These are phyloP conservation scores for Sporisorium sorghi DNA, from an alignment of 1,284 basidiomycete species.

Conservation along the genomic window DNA sequence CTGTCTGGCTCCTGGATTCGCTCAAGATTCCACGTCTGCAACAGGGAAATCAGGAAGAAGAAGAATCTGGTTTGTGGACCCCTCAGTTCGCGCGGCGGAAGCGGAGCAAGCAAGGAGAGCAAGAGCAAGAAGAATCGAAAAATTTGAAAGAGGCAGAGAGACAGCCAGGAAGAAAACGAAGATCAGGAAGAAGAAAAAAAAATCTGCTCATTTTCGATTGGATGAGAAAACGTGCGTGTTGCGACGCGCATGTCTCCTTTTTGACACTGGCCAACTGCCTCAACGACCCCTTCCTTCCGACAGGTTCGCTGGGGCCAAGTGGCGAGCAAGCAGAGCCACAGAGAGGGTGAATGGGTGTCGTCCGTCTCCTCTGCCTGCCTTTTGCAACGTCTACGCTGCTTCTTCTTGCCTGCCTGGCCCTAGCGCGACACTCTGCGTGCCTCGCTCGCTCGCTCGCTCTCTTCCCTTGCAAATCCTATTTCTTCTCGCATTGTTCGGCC, in stretches of 20 bases:
- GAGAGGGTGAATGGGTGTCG: constrained; percentile 8
- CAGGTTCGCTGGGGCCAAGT: constrained; percentile 7
- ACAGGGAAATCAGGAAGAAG: constrained; percentile 8
- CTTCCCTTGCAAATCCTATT: constrained; percentile 28
- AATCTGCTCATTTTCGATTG: constrained; percentile 34
- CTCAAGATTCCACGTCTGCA: constrained; percentile 17
- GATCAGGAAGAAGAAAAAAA: constrained; percentile 25
- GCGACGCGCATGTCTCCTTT: constrained; percentile 13
- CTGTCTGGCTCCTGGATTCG: constrained; percentile 21
- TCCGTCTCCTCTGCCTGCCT: not conserved
- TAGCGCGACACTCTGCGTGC: constrained; percentile 28
- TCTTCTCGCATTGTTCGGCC: constrained; percentile 15
- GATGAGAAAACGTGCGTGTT: constrained; percentile 32
- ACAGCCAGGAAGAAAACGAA: not conserved
- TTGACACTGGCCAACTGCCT: constrained; percentile 4
- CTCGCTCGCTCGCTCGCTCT: constrained; percentile 5
- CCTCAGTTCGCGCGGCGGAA: constrained; percentile 1
- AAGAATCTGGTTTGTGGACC: too few relatives aligned
- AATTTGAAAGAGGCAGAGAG: not conserved
- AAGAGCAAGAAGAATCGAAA: constrained; percentile 3
- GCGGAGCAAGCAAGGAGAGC: too few relatives aligned
- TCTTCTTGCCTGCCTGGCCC: constrained; percentile 14
- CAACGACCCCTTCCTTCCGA: not conserved
- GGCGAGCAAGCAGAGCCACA: not conserved
- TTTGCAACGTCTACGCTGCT: constrained; percentile 18